Conservation (phyloP, 345 rosid species). For the Theobroma cacao region DNA sequence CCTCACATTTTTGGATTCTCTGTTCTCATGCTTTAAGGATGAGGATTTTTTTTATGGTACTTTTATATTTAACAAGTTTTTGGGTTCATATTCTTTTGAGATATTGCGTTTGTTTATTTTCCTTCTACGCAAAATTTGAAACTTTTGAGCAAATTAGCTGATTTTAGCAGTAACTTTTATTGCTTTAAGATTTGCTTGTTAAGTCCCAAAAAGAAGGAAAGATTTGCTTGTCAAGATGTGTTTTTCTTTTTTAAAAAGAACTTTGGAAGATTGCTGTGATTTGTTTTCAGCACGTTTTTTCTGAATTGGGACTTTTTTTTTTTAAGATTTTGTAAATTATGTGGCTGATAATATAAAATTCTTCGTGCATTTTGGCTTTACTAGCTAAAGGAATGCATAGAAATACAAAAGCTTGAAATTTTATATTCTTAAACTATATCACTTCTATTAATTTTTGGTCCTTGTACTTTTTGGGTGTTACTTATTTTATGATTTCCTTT, state of each 20-base stretch:
- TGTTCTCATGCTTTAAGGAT: background rate
- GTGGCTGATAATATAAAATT: background rate
- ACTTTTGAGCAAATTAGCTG: background rate
- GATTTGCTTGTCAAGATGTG: background rate
- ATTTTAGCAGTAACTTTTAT: background rate
- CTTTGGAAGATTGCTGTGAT: background rate
- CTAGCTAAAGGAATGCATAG: background rate
- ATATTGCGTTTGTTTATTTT: background rate
- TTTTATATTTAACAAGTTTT: background rate
- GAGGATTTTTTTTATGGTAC: background rate
- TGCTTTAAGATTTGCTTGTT: conserved; percentile 1
- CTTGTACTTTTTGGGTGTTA: background rate
- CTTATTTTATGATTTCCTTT: background rate
- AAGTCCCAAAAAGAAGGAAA: background rate
- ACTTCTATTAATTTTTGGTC: background rate
- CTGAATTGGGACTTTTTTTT: background rate
- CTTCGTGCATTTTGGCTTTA: background rate
- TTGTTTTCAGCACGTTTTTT: background rate
- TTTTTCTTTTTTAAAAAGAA: background rate
- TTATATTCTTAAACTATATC: background rate
- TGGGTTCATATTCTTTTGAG: background rate
- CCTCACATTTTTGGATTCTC: background rate
- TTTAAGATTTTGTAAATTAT: background rate
- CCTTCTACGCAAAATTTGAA: background rate
- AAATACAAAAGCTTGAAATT: background rate